Evolutionary conservation across 2,329 filamentous ascomycete species (phyloP).

Genomic region (Penicillium sp.): DNA sequence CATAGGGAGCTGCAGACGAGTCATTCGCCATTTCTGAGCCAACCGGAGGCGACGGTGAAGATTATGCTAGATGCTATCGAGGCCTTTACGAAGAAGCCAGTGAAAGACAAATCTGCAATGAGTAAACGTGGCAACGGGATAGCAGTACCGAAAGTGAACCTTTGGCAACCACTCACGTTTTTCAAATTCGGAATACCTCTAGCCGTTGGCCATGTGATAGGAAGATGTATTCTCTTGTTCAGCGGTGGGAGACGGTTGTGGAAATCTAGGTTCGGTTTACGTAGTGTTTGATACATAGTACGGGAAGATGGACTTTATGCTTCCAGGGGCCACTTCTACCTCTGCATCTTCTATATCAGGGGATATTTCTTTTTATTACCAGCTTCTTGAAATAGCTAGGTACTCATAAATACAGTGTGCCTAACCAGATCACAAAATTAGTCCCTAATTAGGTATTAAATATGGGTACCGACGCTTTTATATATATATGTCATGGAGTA

Average conservation of each 20-base stretch:
- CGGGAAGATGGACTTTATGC: too few species aligned
- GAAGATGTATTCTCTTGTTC: constrained; percentile 20
- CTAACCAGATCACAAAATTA: too few species aligned
- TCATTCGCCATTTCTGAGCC: constrained; percentile 51
- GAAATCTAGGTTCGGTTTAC: constrained; percentile 6
- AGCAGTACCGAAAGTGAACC: not conserved
- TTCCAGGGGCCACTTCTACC: too few species aligned
- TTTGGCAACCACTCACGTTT: constrained; percentile 19
- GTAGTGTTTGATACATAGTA: not conserved
- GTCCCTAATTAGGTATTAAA: too few species aligned
- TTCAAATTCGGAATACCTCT: constrained; percentile 23
- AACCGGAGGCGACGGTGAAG: constrained; percentile 36
- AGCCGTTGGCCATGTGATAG: constrained; percentile 21
- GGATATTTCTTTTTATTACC: too few species aligned
- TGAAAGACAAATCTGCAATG: not conserved
- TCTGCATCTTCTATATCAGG: too few species aligned
- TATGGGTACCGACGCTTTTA: too few species aligned
- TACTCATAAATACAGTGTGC: too few species aligned
- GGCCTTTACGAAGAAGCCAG: constrained; percentile 23
- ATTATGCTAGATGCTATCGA: constrained; percentile 37
- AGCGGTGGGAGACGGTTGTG: constrained; percentile 17
- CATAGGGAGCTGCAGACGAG: constrained; percentile 43
- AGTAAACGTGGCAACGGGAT: not conserved
- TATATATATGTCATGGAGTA: too few species aligned
- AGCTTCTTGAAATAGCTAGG: too few species aligned